A percentile compares a stretch with the other conserved stretches of the same genome.
Conservation (phyloP, 2,329 filamentous ascomycete genomes). For the Apiospora phragmitis region DNA sequence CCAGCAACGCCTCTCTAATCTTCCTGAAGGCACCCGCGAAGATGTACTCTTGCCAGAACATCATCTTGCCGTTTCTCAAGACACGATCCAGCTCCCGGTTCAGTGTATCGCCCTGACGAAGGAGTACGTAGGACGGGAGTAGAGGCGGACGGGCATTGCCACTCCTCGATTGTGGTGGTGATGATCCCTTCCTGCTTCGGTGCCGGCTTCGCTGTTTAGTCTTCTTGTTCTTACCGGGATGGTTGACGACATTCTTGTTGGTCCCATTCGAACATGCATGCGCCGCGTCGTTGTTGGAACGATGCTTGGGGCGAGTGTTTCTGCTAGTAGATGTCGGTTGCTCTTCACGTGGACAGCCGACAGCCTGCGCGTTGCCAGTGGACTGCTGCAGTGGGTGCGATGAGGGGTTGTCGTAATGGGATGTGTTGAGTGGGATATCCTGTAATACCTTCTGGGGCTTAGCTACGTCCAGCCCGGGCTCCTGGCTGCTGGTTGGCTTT, state of each 20-base stretch:
- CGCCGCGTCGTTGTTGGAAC: background rate
- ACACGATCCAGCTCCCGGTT: slow-evolving; percentile 1
- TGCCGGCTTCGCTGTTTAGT: background rate
- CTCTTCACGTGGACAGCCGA: no score
- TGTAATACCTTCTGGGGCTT: background rate
- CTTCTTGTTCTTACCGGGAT: background rate
- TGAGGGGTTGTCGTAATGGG: background rate
- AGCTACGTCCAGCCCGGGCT: background rate
- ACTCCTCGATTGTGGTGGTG: background rate
- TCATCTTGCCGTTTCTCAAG: background rate
- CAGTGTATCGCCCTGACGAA: background rate
- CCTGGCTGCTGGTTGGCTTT: background rate
- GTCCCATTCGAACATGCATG: background rate
- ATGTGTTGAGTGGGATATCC: background rate
- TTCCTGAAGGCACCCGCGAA: background rate
- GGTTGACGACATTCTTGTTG: background rate
- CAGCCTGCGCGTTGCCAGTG: background rate
- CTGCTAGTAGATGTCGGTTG: background rate
- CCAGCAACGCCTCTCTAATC: background rate
- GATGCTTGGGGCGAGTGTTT: background rate
- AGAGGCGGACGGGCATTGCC: background rate
- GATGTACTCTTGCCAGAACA: background rate
- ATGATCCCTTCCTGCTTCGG: background rate
- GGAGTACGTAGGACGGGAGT: background rate
- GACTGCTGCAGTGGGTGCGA: background rate